phyloP scores from a whole-genome alignment of 345 rosid genomes.

The Camelina laxa region DNA sequence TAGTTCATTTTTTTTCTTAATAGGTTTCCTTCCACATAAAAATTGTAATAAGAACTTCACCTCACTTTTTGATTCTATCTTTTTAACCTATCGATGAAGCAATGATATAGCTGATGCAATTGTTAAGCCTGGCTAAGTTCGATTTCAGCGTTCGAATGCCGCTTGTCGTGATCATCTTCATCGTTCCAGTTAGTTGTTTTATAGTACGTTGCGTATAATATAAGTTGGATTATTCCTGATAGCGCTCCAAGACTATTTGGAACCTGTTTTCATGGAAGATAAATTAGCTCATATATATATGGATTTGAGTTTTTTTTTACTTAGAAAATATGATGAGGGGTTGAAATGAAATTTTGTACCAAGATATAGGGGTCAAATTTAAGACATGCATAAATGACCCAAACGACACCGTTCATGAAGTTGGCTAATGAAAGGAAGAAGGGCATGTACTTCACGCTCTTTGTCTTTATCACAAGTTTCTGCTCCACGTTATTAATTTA shows the following conservation, averaged over 20 bases:
- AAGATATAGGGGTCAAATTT: slow-evolving; percentile 61
- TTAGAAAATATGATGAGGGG: not conserved
- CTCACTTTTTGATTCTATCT: slow-evolving; percentile 21
- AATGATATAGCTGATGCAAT: slow-evolving; percentile 2
- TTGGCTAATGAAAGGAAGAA: slow-evolving; percentile 59
- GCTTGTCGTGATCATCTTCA: slow-evolving; percentile 50
- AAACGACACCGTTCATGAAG: slow-evolving; percentile 59
- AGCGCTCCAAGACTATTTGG: slow-evolving; percentile 61
- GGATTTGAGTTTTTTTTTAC: not conserved
- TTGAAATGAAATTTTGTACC: slow-evolving; percentile 42
- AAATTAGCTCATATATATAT: not conserved
- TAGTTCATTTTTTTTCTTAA: slow-evolving; percentile 3
- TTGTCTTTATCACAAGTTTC: slow-evolving; percentile 67
- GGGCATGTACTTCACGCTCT: slow-evolving; percentile 94
- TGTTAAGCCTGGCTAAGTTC: slow-evolving; percentile 45
- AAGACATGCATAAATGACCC: slow-evolving; percentile 63
- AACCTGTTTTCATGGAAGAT: slow-evolving; percentile 34
- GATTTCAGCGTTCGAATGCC: slow-evolving; percentile 26
- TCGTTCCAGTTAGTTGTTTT: slow-evolving; percentile 50
- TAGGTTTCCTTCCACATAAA: not conserved
- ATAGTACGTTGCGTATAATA: slow-evolving; percentile 50
- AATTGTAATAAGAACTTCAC: not conserved
- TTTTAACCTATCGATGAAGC: slow-evolving; percentile 28
- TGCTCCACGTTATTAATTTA: slow-evolving; percentile 36
- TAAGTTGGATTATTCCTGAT: slow-evolving; percentile 59